Evolutionary conservation across 495 filamentous ascomycete genomes (phyloP), one percentile per base, ranked within the genome.

Genomic region (Trichoderma gamsii): DNA sequence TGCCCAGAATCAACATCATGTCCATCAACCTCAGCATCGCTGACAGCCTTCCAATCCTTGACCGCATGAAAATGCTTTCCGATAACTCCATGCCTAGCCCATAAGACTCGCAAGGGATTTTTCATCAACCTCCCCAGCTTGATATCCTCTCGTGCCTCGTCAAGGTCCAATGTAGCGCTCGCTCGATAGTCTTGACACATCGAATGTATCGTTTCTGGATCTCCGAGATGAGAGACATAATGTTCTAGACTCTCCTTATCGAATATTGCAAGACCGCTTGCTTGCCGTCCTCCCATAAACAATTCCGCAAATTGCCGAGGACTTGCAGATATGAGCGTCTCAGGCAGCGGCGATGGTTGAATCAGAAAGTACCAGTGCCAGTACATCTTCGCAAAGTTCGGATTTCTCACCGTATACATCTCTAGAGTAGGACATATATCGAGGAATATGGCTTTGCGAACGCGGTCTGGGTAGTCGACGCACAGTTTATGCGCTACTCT

Each of bases 141-240:
- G 13, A 32, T 63, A 74, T 79, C 78, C 64, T 70, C 68, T 65
- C 70, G 73, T 23, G 74, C 74, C 63, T 81, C 77, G 41, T 74
- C 73, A 38, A 79, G 41, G 71, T 81, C 79, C 12, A 79, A 43
- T 18, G 65, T 72, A 12, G 77, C 76, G 18, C 71, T 67, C 11
- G 79, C 79, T 21, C 79, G 67, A 70, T 81, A 81, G 70, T 81
- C 79, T 69, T 80, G 76, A 68, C 79, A 81, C 79, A 79, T 79
- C 1, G 67, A 75, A 71, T 78, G 72, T 69, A 76, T 75, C 1
- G 67, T 66, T 27, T 69, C 71, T 21, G 25, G 35, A 67, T 79
- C 74, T 23, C 35, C 66, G 9, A 80, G 51, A 68, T 70, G 67
- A 3, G 49, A 52, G 15, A 75, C 56, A 70, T 80, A 80, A 27